Conservation (phyloP, 1,284 basidiomycete species). For the Sparassis latifolia region DNA sequence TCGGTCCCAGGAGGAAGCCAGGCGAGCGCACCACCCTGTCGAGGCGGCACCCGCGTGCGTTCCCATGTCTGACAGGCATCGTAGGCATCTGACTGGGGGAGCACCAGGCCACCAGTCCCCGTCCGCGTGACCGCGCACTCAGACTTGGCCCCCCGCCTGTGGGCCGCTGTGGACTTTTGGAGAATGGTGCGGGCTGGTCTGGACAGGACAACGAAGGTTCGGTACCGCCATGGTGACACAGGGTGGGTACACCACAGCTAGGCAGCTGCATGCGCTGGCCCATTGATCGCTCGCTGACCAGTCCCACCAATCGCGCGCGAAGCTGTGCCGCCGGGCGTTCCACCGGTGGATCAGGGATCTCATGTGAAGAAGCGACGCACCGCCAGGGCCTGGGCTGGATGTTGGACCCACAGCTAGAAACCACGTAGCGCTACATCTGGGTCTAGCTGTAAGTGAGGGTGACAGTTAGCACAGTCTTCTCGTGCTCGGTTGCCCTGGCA, state of each 20-base stretch:
- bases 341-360: too few relatives aligned
- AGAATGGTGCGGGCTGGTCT: background rate
- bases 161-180: background rate
- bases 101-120: background rate
- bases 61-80: background rate
- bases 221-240: too few relatives aligned
- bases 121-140: background rate
- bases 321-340: too few relatives aligned
- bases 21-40: too few relatives aligned
- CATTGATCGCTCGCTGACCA: background rate
- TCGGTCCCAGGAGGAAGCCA: too few relatives aligned
- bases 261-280: too few relatives aligned
- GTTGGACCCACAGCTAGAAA: background rate
- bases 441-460: background rate
- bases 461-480: background rate
- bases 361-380: too few relatives aligned
- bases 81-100: background rate
- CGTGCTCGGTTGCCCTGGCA: too few relatives aligned
- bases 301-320: background rate
- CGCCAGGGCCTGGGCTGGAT: background rate
- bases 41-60: too few relatives aligned
- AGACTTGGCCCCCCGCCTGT: background rate
- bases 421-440: background rate
- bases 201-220: background rate
- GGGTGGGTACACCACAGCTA: background rate